These are phyloP conservation scores for Carex scoparia DNA, from an alignment of 176 grass and related monocot genomes.

Conservation along the genomic window DNA sequence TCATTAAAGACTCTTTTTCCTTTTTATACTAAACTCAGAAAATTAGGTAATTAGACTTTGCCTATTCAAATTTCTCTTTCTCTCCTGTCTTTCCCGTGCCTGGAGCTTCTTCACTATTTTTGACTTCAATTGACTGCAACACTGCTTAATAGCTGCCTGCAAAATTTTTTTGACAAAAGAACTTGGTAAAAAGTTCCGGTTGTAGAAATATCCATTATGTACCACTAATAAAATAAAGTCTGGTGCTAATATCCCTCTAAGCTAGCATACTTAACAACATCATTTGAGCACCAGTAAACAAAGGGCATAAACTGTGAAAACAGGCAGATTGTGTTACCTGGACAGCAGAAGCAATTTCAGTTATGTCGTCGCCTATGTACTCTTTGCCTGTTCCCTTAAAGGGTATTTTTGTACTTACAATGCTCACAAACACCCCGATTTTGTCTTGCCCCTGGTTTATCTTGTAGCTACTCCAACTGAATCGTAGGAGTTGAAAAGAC, in stretches of 20 bases:
- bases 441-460: slow-evolving; percentile 93
- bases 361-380: slow-evolving; percentile 97
- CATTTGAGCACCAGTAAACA: not conserved
- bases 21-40: not conserved
- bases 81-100: slow-evolving; percentile 87
- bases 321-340: slow-evolving; percentile 43
- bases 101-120: slow-evolving; percentile 94
- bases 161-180: not conserved
- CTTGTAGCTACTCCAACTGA: slow-evolving; percentile 89
- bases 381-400: slow-evolving; percentile 98
- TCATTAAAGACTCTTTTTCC: not conserved
- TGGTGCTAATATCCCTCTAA: not conserved
- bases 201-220: not conserved
- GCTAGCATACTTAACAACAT: not conserved
- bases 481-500: slow-evolving; percentile 21
- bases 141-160: slow-evolving; percentile 82
- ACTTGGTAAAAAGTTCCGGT: not conserved
- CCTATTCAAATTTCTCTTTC: slow-evolving; percentile 87
- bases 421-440: slow-evolving; percentile 96
- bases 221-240: not conserved
- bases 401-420: slow-evolving; percentile 98
- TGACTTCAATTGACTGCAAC: slow-evolving; percentile 89
- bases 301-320: slow-evolving; percentile 9
- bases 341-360: slow-evolving; percentile 76
- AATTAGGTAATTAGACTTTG: slow-evolving; percentile 16